Percentiles rank a stretch among this genome's conserved stretches.
Evolutionary conservation across 768 basidiomycete genomes (phyloP).

Genomic region (Crepidotus variabilis): DNA sequence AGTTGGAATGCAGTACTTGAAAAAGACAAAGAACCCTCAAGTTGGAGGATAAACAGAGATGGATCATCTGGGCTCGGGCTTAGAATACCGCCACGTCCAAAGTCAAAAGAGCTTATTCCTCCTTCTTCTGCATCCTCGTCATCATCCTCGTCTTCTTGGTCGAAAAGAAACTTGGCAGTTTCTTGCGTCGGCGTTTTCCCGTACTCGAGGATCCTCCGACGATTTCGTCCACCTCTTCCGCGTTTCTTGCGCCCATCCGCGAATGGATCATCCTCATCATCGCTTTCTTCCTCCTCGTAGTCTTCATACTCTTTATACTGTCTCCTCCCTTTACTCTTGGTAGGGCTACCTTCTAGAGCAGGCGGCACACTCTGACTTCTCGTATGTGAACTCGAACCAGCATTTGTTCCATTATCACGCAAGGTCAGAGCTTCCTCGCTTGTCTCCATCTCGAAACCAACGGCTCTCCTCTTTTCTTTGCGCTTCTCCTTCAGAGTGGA

Average conservation of each 20-base stretch:
- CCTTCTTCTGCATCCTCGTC: not conserved
- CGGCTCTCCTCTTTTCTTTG: slow-evolving; percentile 14
- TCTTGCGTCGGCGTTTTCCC: slow-evolving; percentile 27
- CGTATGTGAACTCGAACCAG: slow-evolving; percentile 20
- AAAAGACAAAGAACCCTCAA: not conserved
- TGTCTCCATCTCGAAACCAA: not conserved
- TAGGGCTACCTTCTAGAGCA: slow-evolving; percentile 41
- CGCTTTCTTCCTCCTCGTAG: slow-evolving; percentile 15
- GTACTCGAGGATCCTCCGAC: not conserved
- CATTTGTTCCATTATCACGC: not conserved
- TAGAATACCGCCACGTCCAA: not conserved
- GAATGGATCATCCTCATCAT: slow-evolving; percentile 15
- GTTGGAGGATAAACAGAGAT: not conserved
- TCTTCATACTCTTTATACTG: slow-evolving; percentile 31
- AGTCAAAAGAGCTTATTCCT: not conserved
- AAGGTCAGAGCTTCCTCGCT: not conserved
- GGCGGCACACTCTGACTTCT: slow-evolving; percentile 60
- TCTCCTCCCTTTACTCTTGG: slow-evolving; percentile 16
- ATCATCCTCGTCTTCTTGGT: slow-evolving; percentile 40
- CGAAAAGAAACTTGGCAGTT: slow-evolving; percentile 59
- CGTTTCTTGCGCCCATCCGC: slow-evolving; percentile 11
- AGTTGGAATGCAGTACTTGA: not conserved
- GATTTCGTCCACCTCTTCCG: slow-evolving; percentile 17
- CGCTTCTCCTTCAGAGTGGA: slow-evolving; percentile 24
- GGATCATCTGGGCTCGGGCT: not conserved